These are phyloP conservation scores for Fusarium penzigii DNA, from an alignment of 2,329 filamentous ascomycete species.

Conservation along the genomic window DNA sequence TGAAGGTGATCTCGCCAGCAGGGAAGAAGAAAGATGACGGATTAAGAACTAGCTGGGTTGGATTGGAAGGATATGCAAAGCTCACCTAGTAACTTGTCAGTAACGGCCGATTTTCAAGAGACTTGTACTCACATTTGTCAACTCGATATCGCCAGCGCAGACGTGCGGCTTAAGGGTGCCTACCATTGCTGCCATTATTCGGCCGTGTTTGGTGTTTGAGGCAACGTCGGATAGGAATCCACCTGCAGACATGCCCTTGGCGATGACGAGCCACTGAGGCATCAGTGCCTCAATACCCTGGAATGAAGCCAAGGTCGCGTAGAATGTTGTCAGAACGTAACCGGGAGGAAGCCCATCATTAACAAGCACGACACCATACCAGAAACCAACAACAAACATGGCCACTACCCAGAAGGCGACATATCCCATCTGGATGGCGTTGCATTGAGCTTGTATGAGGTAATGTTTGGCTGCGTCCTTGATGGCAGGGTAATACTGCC, in stretches of 20 bases:
- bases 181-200: background rate
- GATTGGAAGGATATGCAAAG: constrained; percentile 78
- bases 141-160: constrained; percentile 68
- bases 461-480: constrained; percentile 63
- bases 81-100: constrained; percentile 56
- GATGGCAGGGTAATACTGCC: constrained; percentile 62
- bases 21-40: constrained; percentile 69
- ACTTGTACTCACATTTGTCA: constrained; percentile 60
- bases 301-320: constrained; percentile 74
- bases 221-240: constrained; percentile 57
- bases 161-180: constrained; percentile 32
- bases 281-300: constrained; percentile 74
- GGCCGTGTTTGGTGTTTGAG: constrained; percentile 20
- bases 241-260: constrained; percentile 77
- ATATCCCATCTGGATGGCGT: constrained; percentile 71
- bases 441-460: constrained; percentile 65
- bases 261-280: constrained; percentile 74
- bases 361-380: constrained; percentile 77
- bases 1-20: constrained; percentile 71
- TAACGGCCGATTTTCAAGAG: background rate
- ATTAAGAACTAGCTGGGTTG: constrained; percentile 58
- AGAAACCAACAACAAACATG: constrained; percentile 89
- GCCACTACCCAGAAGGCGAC: constrained; percentile 72
- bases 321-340: constrained; percentile 80
- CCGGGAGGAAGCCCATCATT: constrained; percentile 60